Percentiles rank a stretch among this genome's conserved stretches.
Evolutionary conservation across 441 rosid species (phyloP).

Genomic region (Euphorbia celastroides): DNA sequence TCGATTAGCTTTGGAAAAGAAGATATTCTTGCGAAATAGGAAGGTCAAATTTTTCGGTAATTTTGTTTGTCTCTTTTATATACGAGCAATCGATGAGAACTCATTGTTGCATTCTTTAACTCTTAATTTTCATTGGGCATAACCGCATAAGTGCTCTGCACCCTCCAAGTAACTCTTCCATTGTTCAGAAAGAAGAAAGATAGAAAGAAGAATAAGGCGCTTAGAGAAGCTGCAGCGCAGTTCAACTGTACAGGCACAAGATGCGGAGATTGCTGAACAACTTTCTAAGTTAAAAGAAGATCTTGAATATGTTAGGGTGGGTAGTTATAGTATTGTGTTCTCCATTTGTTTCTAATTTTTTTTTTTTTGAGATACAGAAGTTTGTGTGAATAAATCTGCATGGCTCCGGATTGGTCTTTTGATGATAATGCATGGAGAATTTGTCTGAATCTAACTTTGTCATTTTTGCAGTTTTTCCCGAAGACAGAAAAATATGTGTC

Average conservation of each 20-base stretch:
- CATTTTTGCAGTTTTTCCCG: conserved; percentile 69
- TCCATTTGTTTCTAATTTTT: background rate
- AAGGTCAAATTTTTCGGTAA: conserved; percentile 93
- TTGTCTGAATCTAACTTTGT: background rate
- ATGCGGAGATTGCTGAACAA: conserved; percentile 56
- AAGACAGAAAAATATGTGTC: conserved; percentile 95
- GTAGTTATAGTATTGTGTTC: conserved; percentile 8
- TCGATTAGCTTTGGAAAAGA: conserved; percentile 80
- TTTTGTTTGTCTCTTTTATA: background rate
- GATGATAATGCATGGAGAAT: background rate
- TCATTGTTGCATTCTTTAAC: background rate
- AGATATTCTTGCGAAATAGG: conserved; percentile 78
- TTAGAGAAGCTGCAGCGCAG: conserved; percentile 90
- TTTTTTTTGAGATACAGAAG: background rate
- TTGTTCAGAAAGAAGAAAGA: conserved; percentile 75
- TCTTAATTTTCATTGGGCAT: background rate
- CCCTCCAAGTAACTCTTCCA: background rate
- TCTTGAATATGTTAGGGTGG: conserved; percentile 93
- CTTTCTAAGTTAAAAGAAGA: conserved; percentile 86
- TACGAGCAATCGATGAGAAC: no score
- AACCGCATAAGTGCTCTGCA: conserved; percentile 6
- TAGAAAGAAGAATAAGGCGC: conserved; percentile 78
- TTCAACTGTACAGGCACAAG: conserved; percentile 64
- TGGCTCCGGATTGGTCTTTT: background rate
- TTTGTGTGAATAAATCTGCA: conserved; percentile 2